Evolutionary conservation across 805 yeast species (phyloP), one percentile per base, ranked within the genome.

Genomic region (Candida sithepensis): DNA sequence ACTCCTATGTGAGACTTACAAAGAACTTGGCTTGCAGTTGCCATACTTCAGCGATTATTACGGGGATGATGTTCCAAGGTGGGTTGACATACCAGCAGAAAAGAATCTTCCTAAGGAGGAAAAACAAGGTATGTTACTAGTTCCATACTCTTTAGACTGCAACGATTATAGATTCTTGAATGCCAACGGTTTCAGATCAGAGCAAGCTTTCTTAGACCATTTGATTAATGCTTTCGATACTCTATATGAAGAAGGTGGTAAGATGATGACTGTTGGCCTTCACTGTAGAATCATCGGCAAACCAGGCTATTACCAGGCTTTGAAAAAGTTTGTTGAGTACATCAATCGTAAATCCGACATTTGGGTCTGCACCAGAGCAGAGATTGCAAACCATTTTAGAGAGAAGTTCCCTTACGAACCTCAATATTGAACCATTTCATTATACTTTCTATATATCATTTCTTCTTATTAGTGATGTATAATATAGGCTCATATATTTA

Each of bases 231-330:
- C 72, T 1, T 69, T 69, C 49, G 73, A 69, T 45, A 59, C 62
- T 14, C 55, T 68, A 32, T 68, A 68, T 46, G 64, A 58, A 24
- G 72, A 68, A 53, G 73, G 69, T 2, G 60, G 61, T 6, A 66
- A 69, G 47, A 66, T 67, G 63, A 68, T 68, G 70, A 67, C 68
- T 8, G 59, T 68, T 20, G 70, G 69, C 6, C 50, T 68, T 41
- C 73, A 68, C 50, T 61, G 70, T 42, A 60, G 73, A 42, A 57
- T 68, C 37, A 60, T 66, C 32, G 71, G 68, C 16, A 67, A 67
- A 49, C 71, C 73, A 1, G 73, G 70, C 18, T 52, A 64, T 43
- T 59, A 59, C 53, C 63, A 58, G 44, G 71, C 70, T 12, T 54
- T 68, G 39, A 57, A 61, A 42, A 63, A 63, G 52, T 67, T 68